Evolutionary conservation across 2,329 filamentous ascomycete species (phyloP), one percentile per base, ranked within the genome.

Genomic region (Exophiala sp.): DNA sequence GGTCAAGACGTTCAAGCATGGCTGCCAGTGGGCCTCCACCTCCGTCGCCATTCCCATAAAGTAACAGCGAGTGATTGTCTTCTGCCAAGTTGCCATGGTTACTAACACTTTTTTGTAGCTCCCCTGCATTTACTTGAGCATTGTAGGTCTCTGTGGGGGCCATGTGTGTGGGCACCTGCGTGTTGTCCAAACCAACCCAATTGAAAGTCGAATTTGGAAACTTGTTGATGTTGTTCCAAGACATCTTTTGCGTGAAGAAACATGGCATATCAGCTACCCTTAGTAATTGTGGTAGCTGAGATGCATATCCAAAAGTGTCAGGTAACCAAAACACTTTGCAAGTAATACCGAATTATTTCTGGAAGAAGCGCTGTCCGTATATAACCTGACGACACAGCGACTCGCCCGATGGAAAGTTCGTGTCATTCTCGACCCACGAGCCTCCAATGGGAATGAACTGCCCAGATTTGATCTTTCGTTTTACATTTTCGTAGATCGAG

Each of bases 191-290:
- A 7, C 90, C 84, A 32, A 99, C 91, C 92, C 92, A 99, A 71
- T 95, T 95, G 78, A 99, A 99, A 0, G 92, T 97, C 5, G 92
- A 96, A 68, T 97, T 92, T 0, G 92, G 94, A 74, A 97, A 97
- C 66, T 88, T 95, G 75, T 97, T 97, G 79, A 97, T 96, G 70
- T 97, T 97, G 76, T 97, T 97, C 94, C 94, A 97, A 77, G 91
- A 96, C 55, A 99, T 78, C 75, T 99, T 99, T 72, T 99, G 94
- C 0, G 92, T 99, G 66, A 99, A 87, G 77, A 99, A 99, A 34
- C 91, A 84, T 55, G 83, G 88, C 92, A 99, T 97, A 18, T 91
- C 92, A 14, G 92, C 88, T 24, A 96, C 76, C 3, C 91, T 87
- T 68, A 90, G 96, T 40, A 99, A 77, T 68, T 99, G 92, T 11